phyloP scores from a whole-genome alignment of 129 eudicot genomes.

The Helichrysum umbraculigerum region DNA sequence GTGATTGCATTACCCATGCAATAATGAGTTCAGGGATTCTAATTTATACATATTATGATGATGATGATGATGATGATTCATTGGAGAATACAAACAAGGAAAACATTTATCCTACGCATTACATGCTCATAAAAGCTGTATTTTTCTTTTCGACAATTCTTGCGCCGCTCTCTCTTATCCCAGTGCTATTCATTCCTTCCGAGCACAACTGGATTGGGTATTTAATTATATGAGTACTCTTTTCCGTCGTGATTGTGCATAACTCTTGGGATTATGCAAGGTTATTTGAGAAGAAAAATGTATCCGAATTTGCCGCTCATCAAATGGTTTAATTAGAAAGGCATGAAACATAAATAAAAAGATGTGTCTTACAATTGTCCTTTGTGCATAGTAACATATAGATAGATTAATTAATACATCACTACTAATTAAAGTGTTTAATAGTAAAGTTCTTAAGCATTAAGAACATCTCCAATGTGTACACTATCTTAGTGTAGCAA shows the following conservation, averaged over 20 bases:
- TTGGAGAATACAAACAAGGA: not conserved
- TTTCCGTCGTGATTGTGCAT: not conserved
- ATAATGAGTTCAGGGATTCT: not conserved
- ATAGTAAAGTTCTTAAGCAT: too few species aligned
- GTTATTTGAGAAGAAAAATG: constrained; percentile 1
- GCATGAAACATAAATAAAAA: too few species aligned
- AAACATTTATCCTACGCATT: not conserved
- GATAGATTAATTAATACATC: too few species aligned
- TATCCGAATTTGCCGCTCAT: not conserved
- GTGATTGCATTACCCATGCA: not conserved
- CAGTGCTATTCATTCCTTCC: constrained; percentile 7
- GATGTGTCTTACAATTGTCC: too few species aligned
- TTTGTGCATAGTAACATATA: too few species aligned
- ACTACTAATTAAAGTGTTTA: too few species aligned
- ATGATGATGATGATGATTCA: too few species aligned
- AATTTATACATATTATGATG: not conserved
- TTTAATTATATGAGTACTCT: constrained; percentile 3
- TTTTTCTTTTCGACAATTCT: not conserved
- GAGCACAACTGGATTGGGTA: constrained; percentile 4
- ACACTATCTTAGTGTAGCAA: too few species aligned
- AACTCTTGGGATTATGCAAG: not conserved
- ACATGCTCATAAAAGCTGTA: not conserved
- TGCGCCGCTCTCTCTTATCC: constrained; percentile 9
- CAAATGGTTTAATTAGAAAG: not conserved
- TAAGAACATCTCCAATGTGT: too few species aligned